Evolutionary conservation across 164 flowering plant species (phyloP).

Genomic region (Warburgia ugandensis): DNA sequence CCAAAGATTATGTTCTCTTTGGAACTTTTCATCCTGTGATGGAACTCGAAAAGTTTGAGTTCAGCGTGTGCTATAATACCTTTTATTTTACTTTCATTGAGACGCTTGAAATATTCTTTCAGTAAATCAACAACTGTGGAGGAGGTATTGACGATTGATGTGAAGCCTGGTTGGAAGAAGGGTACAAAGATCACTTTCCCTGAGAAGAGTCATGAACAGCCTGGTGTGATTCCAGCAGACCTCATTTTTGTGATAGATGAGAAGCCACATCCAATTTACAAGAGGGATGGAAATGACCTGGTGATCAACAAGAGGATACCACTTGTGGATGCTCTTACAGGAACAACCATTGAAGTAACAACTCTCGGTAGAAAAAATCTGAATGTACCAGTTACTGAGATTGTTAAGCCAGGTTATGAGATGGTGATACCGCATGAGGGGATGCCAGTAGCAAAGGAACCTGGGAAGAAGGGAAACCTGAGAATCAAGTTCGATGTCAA

Average conservation of each 20-base stretch:
- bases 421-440: conserved; percentile 69
- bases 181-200: conserved; percentile 95
- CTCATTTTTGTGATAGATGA: conserved; percentile 76
- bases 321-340: conserved; percentile 77
- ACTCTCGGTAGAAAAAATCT: conserved; percentile 73
- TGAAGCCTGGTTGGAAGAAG: conserved; percentile 97
- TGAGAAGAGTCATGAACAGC: conserved; percentile 74
- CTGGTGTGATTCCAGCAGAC: conserved; percentile 70
- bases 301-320: conserved; percentile 52
- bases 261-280: conserved; percentile 71
- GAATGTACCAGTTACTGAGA: conserved; percentile 43
- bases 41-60: no score
- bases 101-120: no score
- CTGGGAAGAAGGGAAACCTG: conserved; percentile 68
- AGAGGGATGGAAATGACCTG: conserved; percentile 84
- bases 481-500: conserved; percentile 65
- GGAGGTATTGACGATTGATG: conserved; percentile 77
- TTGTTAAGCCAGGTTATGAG: conserved; percentile 72
- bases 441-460: conserved; percentile 89
- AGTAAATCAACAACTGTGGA: conserved; percentile 50
- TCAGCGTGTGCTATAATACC: no score
- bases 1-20: no score
- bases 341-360: conserved; percentile 57
- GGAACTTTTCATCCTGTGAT: no score
- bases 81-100: no score